Conservation (phyloP, 2,329 filamentous ascomycete species). For the Triangularia verruculosa region DNA sequence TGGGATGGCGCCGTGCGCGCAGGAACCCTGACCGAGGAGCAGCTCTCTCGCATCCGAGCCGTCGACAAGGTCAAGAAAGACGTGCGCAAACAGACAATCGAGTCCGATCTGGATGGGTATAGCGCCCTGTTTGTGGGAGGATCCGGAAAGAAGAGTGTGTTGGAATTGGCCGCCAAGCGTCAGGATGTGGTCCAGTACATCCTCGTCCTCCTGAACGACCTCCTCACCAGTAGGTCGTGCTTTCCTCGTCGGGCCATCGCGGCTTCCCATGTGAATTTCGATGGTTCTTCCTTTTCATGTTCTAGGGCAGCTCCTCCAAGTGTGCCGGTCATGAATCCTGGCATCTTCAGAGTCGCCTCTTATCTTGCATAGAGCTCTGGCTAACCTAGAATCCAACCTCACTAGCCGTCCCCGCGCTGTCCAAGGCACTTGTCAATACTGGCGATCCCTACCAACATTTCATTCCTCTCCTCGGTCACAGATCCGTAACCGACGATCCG, state of each 20-base stretch:
- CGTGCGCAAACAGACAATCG: constrained; percentile 77
- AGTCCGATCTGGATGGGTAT: constrained; percentile 77
- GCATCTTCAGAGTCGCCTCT: background rate
- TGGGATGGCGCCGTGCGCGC: constrained; percentile 96
- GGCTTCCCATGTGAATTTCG: constrained; percentile 3
- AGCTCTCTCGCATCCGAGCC: constrained; percentile 92
- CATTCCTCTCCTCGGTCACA: constrained; percentile 77
- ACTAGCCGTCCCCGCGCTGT: constrained; percentile 74
- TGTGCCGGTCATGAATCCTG: background rate
- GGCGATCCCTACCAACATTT: constrained; percentile 79
- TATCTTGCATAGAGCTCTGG: background rate
- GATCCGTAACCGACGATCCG: constrained; percentile 70
- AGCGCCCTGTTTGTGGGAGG: constrained; percentile 75
- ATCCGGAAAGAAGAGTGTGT: constrained; percentile 65
- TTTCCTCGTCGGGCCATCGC: background rate
- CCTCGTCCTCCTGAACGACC: constrained; percentile 80
- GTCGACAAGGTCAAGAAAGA: constrained; percentile 96
- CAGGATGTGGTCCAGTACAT: constrained; percentile 93
- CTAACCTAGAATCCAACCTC: constrained; percentile 14
- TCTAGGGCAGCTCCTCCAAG: background rate
- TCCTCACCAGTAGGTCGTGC: constrained; percentile 70
- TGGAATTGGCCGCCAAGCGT: constrained; percentile 82
- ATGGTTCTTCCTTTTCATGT: constrained; percentile 1
- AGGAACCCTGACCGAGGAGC: constrained; percentile 88
- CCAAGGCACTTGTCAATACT: constrained; percentile 71